Evolutionary conservation across 164 flowering plant genomes (phyloP).

Genomic region (Nelumbo lutea): DNA sequence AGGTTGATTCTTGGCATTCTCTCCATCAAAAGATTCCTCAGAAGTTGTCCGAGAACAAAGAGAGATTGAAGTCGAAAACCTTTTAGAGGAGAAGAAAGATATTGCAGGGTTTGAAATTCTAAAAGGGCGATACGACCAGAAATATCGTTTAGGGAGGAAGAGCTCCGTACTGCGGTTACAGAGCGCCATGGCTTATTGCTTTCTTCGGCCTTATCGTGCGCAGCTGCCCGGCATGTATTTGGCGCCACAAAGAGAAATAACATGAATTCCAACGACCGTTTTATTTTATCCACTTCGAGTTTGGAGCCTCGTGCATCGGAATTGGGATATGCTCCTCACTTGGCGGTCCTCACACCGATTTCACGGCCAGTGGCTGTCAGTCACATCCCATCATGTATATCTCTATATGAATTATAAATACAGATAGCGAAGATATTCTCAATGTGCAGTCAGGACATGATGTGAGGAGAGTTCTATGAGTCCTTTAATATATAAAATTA

Average conservation of each 20-base stretch:
- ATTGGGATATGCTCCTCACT: too few species aligned
- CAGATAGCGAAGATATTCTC: too few species aligned
- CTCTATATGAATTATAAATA: too few species aligned
- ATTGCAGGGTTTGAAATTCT: neutral
- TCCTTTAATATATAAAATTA: too few species aligned
- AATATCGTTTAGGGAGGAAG: slow-evolving; percentile 5
- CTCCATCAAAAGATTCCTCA: neutral
- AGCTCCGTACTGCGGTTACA: slow-evolving; percentile 9
- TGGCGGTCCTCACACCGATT: too few species aligned
- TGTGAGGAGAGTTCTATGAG: too few species aligned
- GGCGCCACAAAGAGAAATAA: slow-evolving; percentile 9
- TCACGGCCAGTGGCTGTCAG: too few species aligned
- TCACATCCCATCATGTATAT: too few species aligned
- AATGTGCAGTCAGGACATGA: too few species aligned
- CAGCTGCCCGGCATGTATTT: neutral
- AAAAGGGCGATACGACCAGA: neutral
- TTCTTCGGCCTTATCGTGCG: slow-evolving; percentile 9
- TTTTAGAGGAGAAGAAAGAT: slow-evolving; percentile 10
- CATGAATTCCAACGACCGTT: neutral
- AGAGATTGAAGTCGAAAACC: slow-evolving; percentile 5
- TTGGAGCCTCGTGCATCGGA: too few species aligned
- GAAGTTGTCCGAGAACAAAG: slow-evolving; percentile 8
- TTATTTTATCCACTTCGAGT: too few species aligned
- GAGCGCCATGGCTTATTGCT: slow-evolving; percentile 7
- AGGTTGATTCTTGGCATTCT: slow-evolving; percentile 3